Base-by-base conservation (phyloP, 257 asterid species). In the Plantago ovata region DNA sequence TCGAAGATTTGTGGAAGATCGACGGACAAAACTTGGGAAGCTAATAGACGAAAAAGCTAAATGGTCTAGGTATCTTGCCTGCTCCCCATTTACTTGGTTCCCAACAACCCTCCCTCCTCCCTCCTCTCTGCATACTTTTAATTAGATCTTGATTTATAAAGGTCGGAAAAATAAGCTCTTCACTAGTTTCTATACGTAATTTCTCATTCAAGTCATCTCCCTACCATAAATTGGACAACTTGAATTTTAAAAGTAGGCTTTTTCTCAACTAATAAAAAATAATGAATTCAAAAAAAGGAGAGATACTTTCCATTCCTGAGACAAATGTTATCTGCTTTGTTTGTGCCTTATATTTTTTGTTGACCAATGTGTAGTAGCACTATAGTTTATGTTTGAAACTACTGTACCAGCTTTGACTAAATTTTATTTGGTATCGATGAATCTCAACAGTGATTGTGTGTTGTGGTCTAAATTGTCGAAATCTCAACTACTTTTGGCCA, bases 1-100 rank as follows among this genome's bases (percentile, higher is more conserved):
- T 76, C 80, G 91, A 49, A 93, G 86, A 62, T 93, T 86, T 66
- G 86, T 89, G 33, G 97, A 89, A 78, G 98, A 84, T 50, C 76
- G 84, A 44, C 75, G 95, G 24, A 67, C 69, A 67, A 86, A 83
- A 78, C 84, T 93, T 62, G 85, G 79, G 63, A 89, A 93, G 56
- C 79, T 86, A 63, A 84, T 89, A 68, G 95, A 79, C 61, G 98
- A 93, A 73, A 76, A 82, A 72, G 83, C 81, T 74, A 78, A 85
- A 70, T 93, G 97, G 95, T 73, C 96, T 58, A 89, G 98, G 98
- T 92, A 81, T 49, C 69, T 18, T 70, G 49, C 63, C 20, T 59
- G 40, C 46, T 61, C 49, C 43, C 63, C 3, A 43, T 33, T 50
- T 44, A 41, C 9, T 19, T 68, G 20, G 21, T 46, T 42, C 42